A percentile compares a stretch with the other conserved stretches of the same genome.
phyloP scores from a whole-genome alignment of 352 stramenopile species.

The Globisporangium echinulatum region DNA sequence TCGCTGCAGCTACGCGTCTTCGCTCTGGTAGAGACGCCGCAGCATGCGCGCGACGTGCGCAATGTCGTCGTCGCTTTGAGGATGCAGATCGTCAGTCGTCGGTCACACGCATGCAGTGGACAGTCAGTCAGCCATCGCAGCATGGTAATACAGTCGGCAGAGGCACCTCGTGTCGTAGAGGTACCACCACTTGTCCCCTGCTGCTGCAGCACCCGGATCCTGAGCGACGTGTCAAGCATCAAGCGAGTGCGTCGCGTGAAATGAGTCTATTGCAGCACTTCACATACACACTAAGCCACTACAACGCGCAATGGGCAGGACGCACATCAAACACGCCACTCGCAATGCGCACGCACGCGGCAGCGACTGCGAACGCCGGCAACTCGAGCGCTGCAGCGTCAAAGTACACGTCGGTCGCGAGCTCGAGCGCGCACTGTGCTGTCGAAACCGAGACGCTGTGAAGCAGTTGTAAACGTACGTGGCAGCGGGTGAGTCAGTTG shows the following conservation, averaged over 20 bases:
- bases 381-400: conserved; percentile 17
- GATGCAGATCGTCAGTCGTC: neutral
- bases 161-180: conserved; percentile 35
- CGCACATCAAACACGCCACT: conserved; percentile 14
- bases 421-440: conserved; percentile 24
- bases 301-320: neutral
- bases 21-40: conserved; percentile 15
- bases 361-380: conserved; percentile 24
- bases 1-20: neutral
- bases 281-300: neutral
- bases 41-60: conserved; percentile 17
- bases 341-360: conserved; percentile 23
- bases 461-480: too few species aligned
- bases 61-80: conserved; percentile 41
- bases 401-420: conserved; percentile 33
- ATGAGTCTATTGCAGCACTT: neutral
- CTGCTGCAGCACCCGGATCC: too few species aligned
- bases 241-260: too few species aligned
- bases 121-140: neutral
- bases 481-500: too few species aligned
- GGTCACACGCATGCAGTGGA: too few species aligned
- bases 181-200: conserved; percentile 41
- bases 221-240: too few species aligned
- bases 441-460: conserved; percentile 24
- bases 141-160: neutral